Percentiles rank a stretch among this genome's conserved stretches.
Conservation (phyloP, 352 stramenopile genomes). For the Aphanomyces stellatus region DNA sequence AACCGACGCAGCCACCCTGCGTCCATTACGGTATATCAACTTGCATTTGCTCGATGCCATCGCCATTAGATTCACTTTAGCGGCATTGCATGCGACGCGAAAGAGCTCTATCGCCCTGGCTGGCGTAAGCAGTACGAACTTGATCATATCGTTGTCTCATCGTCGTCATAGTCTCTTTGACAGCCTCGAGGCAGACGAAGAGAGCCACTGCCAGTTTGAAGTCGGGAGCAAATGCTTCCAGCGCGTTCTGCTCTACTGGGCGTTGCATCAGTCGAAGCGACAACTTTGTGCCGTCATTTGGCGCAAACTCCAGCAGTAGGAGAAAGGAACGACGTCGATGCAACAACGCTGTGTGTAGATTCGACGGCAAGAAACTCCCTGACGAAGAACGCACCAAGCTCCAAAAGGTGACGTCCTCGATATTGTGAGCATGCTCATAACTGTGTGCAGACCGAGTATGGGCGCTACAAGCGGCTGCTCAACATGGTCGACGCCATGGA, state of each 20-base stretch:
- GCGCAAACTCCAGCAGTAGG: too few relatives aligned
- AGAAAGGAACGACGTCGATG: slow-evolving; percentile 36
- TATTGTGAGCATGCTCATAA: background rate
- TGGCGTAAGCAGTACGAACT: slow-evolving; percentile 50
- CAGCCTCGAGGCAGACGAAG: background rate
- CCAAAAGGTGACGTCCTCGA: background rate
- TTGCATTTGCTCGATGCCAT: background rate
- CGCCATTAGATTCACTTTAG: slow-evolving; percentile 30
- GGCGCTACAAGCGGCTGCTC: slow-evolving; percentile 62
- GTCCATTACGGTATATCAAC: slow-evolving; percentile 19
- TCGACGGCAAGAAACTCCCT: slow-evolving; percentile 36
- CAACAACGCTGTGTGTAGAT: slow-evolving; percentile 30
- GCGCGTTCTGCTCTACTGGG: slow-evolving; percentile 60
- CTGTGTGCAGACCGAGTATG: slow-evolving; percentile 33
- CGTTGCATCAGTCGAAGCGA: slow-evolving; percentile 70
- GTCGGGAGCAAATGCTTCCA: slow-evolving; percentile 74
- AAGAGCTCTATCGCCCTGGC: slow-evolving; percentile 46
- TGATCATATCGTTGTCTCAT: background rate
- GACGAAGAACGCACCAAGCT: background rate
- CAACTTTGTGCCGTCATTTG: slow-evolving; percentile 66
- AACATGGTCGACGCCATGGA: slow-evolving; percentile 54
- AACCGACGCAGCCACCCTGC: slow-evolving; percentile 58
- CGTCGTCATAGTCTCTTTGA: background rate
- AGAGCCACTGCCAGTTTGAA: slow-evolving; percentile 31
- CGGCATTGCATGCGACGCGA: slow-evolving; percentile 53